These are phyloP conservation scores for Mycena leptocephala DNA, from an alignment of 768 basidiomycete genomes.

Conservation along the genomic window DNA sequence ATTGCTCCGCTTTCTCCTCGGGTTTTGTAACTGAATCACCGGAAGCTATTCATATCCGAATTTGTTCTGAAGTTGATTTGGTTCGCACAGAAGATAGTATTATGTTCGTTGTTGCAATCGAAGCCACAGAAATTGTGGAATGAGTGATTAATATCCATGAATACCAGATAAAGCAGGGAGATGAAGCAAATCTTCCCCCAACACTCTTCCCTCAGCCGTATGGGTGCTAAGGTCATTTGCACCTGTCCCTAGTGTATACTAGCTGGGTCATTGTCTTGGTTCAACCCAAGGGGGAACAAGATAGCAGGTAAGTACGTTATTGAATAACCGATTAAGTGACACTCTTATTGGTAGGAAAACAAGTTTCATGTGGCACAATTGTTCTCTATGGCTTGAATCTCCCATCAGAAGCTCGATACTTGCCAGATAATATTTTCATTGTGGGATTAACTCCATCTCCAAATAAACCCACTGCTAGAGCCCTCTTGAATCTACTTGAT, in stretches of 20 bases:
- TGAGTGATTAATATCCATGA: no score
- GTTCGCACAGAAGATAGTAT: no score
- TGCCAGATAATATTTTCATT: conserved; percentile 44
- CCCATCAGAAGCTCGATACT: conserved; percentile 40
- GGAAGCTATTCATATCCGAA: no score
- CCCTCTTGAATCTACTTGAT: conserved; percentile 25
- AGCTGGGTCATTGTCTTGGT: conserved; percentile 28
- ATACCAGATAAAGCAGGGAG: neutral
- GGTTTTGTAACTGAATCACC: no score
- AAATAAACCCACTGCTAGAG: conserved; percentile 34
- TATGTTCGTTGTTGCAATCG: no score
- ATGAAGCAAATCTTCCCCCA: neutral
- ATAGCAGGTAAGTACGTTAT: conserved; percentile 29
- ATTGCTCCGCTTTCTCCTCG: no score
- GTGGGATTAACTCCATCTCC: conserved; percentile 48
- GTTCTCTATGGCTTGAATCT: conserved; percentile 45
- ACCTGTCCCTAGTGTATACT: conserved; percentile 5
- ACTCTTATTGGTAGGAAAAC: neutral
- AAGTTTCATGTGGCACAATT: conserved; percentile 32
- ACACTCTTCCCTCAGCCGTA: neutral
- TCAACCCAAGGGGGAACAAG: conserved; percentile 42
- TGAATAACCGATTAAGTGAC: neutral
- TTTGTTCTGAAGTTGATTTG: no score
- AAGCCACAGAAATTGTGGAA: no score
- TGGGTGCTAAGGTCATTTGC: conserved; percentile 6